phyloP scores from a whole-genome alignment of 805 yeast species.

The Zygotorulaspora chibaensis region DNA sequence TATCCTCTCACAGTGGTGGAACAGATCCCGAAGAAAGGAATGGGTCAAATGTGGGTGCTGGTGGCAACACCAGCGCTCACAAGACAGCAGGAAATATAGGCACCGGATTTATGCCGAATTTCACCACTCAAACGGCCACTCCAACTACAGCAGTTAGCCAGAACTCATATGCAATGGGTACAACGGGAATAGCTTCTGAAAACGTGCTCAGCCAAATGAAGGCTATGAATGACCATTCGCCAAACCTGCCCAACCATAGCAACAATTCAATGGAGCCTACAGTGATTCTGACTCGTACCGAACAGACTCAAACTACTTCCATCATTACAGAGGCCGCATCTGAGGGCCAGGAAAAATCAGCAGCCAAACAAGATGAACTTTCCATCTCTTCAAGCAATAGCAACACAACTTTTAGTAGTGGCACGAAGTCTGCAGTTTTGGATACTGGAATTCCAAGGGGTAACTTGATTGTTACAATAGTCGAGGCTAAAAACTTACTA shows the following conservation, averaged over 20 bases:
- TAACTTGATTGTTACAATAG: constrained; percentile 70
- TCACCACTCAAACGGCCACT: constrained; percentile 45
- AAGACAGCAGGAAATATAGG: constrained; percentile 9
- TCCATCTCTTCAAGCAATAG: not conserved
- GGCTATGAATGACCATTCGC: constrained; percentile 17
- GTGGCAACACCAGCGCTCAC: constrained; percentile 8
- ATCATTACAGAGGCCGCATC: not conserved
- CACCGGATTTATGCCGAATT: constrained; percentile 32
- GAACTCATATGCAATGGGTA: constrained; percentile 63
- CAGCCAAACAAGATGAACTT: not conserved
- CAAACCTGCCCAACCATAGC: not conserved
- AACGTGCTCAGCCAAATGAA: constrained; percentile 36
- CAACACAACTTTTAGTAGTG: not conserved
- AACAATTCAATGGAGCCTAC: not conserved
- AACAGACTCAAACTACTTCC: not conserved
- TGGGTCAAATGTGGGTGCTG: constrained; percentile 11
- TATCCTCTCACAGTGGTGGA: constrained; percentile 11
- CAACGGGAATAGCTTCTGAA: constrained; percentile 46
- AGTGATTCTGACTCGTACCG: not conserved
- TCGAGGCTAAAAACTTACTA: constrained; percentile 70
- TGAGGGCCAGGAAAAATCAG: not conserved
- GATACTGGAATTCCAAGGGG: constrained; percentile 59
- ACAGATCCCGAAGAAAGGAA: constrained; percentile 12
- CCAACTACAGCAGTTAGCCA: constrained; percentile 69
- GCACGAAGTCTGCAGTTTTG: constrained; percentile 4